phyloP scores from a whole-genome alignment of 768 basidiomycete species.

The Boletellus emodensis region DNA sequence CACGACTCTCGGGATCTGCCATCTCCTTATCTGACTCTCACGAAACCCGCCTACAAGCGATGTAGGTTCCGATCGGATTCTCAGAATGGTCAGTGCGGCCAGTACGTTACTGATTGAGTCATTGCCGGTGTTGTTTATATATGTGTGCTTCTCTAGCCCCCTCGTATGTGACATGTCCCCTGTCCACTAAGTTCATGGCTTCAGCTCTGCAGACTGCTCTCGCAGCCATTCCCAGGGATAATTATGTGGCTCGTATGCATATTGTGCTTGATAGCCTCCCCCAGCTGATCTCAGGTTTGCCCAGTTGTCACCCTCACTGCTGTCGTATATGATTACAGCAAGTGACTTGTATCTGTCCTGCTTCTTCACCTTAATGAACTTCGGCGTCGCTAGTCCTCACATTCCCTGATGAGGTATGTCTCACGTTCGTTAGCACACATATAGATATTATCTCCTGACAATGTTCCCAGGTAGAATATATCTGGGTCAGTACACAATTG shows the following conservation, averaged over 20 bases:
- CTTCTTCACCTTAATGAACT: too few species aligned
- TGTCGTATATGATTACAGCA: slow-evolving; percentile 2
- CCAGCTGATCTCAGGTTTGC: too few species aligned
- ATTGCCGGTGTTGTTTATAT: too few species aligned
- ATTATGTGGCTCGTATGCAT: neutral
- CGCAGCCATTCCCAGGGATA: neutral
- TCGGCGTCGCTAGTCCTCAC: neutral
- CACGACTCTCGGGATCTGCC: too few species aligned
- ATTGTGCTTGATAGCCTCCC: neutral
- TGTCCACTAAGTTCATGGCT: neutral
- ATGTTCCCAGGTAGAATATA: neutral
- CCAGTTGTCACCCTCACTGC: neutral
- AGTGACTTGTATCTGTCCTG: neutral
- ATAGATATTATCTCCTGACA: neutral
- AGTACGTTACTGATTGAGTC: too few species aligned
- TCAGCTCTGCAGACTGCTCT: neutral
- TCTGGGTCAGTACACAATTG: neutral
- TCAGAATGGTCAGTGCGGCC: too few species aligned
- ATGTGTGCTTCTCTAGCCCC: too few species aligned
- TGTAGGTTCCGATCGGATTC: too few species aligned
- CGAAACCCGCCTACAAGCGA: too few species aligned
- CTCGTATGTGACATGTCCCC: too few species aligned
- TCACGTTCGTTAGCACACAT: neutral
- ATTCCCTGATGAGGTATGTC: neutral
- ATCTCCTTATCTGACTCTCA: too few species aligned